Base-by-base conservation (phyloP, 1,284 basidiomycete genomes). In the Sutorius eximius region DNA sequence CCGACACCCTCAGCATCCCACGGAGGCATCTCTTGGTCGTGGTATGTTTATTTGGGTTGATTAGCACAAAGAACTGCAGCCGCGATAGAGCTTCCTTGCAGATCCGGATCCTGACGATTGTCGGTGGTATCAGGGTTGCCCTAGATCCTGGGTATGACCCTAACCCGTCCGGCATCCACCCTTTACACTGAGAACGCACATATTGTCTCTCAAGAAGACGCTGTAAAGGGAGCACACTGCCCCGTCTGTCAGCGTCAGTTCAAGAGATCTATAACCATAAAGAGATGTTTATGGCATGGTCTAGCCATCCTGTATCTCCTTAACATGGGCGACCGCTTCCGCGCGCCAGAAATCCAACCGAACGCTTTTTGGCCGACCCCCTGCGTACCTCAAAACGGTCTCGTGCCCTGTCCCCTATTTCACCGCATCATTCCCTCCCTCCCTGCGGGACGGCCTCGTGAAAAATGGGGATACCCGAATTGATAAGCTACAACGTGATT, bases 41-140 rank as follows among this genome's bases (percentile, higher is more conserved):
- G 44, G 20, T 13, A 24, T 16, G 41, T 22, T 45, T 41, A 34
- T 36, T 41, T 12, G 41, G 46, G 49, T 48, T 56, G 64, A 63
- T 67, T 68, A 59, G 54, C 61, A 49, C 40, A 55, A 47, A 45
- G 49, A 62, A 49, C 22, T 30, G 8, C 46, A 38, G 45, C 46
- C 40, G 50, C 51, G 47, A 65, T 49, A 49, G 42, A 8, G 45
- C 62, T 63, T 65, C 66, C 46, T 54, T 55, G 60, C 53, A 66
- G 64, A 65, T 65, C 64, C 61, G 65, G 40, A 45, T 59, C 53
- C 67, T 57, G 61, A 65, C 67, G 64, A 69, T 66, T 64, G 55
- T 69, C 66, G 60, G 55, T 49, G 27, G 55, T 55, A 55, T 40
- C 53, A 46, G 24, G 24, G 37, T 27, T 56, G n/a, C 63, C 63